Conservation (phyloP, 2,329 filamentous ascomycete species). For the Apiospora pterosperma region DNA sequence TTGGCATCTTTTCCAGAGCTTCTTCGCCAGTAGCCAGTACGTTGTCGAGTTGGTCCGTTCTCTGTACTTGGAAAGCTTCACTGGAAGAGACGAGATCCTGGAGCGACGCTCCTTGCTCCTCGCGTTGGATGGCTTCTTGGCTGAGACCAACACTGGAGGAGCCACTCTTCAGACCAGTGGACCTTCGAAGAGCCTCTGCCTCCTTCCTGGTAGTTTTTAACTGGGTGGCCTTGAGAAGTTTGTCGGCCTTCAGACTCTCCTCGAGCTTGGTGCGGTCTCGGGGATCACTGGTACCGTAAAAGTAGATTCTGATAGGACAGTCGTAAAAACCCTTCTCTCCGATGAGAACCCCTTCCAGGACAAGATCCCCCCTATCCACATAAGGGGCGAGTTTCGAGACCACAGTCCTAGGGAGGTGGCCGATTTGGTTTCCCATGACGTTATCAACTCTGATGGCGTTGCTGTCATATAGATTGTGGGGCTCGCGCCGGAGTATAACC, state of each 20-base stretch:
- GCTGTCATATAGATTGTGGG: slow-evolving; percentile 61
- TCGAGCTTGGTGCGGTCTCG: slow-evolving; percentile 52
- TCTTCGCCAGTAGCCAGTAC: slow-evolving; percentile 69
- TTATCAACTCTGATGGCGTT: slow-evolving; percentile 81
- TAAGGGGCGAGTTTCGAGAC: slow-evolving; percentile 72
- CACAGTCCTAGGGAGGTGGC: slow-evolving; percentile 67
- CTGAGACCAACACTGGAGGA: slow-evolving; percentile 14
- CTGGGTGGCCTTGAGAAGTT: slow-evolving; percentile 57
- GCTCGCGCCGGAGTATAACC: slow-evolving; percentile 57
- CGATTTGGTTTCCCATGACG: slow-evolving; percentile 71
- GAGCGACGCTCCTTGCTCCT: slow-evolving; percentile 44
- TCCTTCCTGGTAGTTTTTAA: slow-evolving; percentile 50
- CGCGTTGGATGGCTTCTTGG: slow-evolving; percentile 14
- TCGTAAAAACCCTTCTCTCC: slow-evolving; percentile 66
- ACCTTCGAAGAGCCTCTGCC: slow-evolving; percentile 50
- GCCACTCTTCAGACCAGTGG: slow-evolving; percentile 31
- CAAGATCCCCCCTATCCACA: slow-evolving; percentile 59
- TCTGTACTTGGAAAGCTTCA: slow-evolving; percentile 59
- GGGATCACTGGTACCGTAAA: slow-evolving; percentile 66
- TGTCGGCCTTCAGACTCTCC: slow-evolving; percentile 59
- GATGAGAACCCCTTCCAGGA: slow-evolving; percentile 66
- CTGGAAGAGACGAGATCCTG: slow-evolving; percentile 65
- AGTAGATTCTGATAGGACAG: slow-evolving; percentile 65
- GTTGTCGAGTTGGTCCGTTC: slow-evolving; percentile 64
- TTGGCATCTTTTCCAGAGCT: slow-evolving; percentile 66